These are phyloP conservation scores for Arthrobotrys megalospora DNA, from an alignment of 2,329 filamentous ascomycete species.

Conservation along the genomic window DNA sequence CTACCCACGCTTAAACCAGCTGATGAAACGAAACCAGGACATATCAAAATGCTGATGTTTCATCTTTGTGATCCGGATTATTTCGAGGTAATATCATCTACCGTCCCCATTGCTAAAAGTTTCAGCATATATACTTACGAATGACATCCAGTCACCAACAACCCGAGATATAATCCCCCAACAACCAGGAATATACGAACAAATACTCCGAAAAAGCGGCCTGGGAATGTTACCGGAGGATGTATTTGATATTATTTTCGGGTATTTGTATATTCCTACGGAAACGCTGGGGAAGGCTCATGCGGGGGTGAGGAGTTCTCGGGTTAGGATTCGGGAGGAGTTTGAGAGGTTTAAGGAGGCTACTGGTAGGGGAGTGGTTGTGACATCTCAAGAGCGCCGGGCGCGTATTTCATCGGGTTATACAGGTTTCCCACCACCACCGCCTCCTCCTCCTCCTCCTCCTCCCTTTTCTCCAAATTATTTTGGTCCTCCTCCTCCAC, in stretches of 20 bases:
- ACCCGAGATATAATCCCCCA: conserved; percentile 34
- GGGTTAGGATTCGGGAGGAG: no score
- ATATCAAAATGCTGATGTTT: conserved; percentile 53
- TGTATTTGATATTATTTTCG: conserved; percentile 58
- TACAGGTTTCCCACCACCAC: no score
- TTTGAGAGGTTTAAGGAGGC: no score
- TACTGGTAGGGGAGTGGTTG: no score
- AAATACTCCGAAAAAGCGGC: conserved; percentile 10
- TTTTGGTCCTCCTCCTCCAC: no score
- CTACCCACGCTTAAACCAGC: conserved; percentile 48
- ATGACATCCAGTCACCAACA: conserved; percentile 8
- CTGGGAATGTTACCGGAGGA: conserved; percentile 56
- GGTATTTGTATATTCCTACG: neutral
- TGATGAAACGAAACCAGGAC: conserved; percentile 46
- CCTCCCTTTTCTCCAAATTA: no score
- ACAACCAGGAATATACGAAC: conserved; percentile 32
- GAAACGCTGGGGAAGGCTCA: neutral
- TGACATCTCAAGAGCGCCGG: no score
- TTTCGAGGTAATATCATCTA: neutral
- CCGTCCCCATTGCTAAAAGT: no score
- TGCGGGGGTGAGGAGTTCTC: no score
- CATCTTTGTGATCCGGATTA: conserved; percentile 64
- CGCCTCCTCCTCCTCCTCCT: no score
- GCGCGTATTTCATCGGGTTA: no score
- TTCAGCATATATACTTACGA: no score